Base-by-base conservation (phyloP, 2,329 filamentous ascomycete genomes). In the Alternaria ventricosa region DNA sequence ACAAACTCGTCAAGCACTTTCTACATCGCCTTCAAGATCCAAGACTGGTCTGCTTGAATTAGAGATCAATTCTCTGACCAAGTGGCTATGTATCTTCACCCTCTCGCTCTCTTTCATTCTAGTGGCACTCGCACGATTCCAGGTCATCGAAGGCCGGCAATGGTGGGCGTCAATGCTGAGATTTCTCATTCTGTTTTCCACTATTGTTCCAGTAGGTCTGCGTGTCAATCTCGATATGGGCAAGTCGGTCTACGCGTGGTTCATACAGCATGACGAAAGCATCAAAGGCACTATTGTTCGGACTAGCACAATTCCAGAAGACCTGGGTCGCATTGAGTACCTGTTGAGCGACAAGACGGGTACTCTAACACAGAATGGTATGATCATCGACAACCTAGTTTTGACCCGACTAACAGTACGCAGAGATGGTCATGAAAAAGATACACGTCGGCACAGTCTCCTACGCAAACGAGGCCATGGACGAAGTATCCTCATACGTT, bases 121-220 rank as follows among this genome's bases (percentile, higher is more conserved):
- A 9, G 96, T 99, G 6, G 94, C 93, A 0, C 82, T 98, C 3
- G 90, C 97, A 79, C 91, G 93, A 0, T 96, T 97, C 67, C 85
- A 90, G 9, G 76, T 75, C n/a, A 88, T 88, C 2, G 84, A 89
- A 57, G 88, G 86, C 20, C 87, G 88, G 57, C 83, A 87, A 23
- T 99, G 96, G 96, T 99, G 98, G 79, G 89, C 98, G 70, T 95
- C 96, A 68, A 97, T 98, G 73, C 96, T 97, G 89, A 90, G 95
- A n/a, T 99, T 98, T 78, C 83, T 99, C 67, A 96, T 99, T 64
- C 85, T 99, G 1, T 99, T 99, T 84, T 98, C 95, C n/a, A 98
- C 95, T 0, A 99, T 99, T 74, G 96, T 99, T 25, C 96, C 96
- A 1, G 97, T 99, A 80, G 97, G 94, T 81, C 84, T 99, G 70